Evolutionary conservation across 2,329 filamentous ascomycete species (phyloP).

Genomic region (Xylaria polymorpha): DNA sequence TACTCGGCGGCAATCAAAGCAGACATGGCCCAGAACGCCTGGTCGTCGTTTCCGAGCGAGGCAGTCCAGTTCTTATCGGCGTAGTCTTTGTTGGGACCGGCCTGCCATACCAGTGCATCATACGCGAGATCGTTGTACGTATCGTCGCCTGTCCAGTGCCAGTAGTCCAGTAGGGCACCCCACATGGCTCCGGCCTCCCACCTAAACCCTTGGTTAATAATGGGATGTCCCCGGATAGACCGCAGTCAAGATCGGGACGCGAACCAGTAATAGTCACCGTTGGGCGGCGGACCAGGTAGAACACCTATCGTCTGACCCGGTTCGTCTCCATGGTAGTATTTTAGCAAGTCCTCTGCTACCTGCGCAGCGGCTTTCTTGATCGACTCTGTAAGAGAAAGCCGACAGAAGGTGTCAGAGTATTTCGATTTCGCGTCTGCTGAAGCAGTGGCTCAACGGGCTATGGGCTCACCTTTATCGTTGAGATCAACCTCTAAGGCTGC

Average conservation of each 20-base stretch:
- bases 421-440: neutral
- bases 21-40: conserved; percentile 73
- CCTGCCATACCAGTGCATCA: conserved; percentile 58
- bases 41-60: conserved; percentile 64
- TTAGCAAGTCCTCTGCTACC: conserved; percentile 47
- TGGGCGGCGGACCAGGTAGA: conserved; percentile 46
- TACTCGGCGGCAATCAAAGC: conserved; percentile 71
- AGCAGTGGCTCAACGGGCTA: neutral
- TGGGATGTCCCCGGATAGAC: neutral
- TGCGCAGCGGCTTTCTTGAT: conserved; percentile 45
- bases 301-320: conserved; percentile 58
- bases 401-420: conserved; percentile 8
- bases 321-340: conserved; percentile 46
- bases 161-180: conserved; percentile 65
- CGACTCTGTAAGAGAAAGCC: conserved; percentile 40
- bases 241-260: conserved; percentile 7
- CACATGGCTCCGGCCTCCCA: conserved; percentile 67
- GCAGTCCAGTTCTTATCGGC: conserved; percentile 58
- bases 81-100: conserved; percentile 58
- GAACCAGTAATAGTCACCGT: conserved; percentile 48
- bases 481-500: conserved; percentile 48
- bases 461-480: conserved; percentile 42
- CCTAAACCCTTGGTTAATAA: conserved; percentile 51
- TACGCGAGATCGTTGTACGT: conserved; percentile 62
- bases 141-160: conserved; percentile 64